Evolutionary conservation across 371 early-diverging fungal genomes (phyloP), one percentile per base, ranked within the genome.

Genomic region (Fennellomyces sp.): DNA sequence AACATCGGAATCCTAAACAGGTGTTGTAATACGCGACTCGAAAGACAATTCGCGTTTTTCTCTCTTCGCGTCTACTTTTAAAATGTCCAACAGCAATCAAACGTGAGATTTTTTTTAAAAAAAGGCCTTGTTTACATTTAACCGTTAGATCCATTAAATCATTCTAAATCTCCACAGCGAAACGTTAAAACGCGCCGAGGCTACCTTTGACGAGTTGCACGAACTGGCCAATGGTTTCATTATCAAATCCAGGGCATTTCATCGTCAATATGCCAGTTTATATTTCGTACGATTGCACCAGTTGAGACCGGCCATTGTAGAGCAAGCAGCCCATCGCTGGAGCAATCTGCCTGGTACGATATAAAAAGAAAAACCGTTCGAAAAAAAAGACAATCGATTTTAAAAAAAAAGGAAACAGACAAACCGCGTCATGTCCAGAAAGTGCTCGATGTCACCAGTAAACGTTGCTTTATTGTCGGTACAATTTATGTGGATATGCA

Each of bases 401-500:
- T 6, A n/a, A n/a, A n/a, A n/a, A n/a, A 19, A 11, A n/a, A n/a
- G 5, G 27, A 6, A 15, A 49, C 59, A 75, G 78, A 76, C 26
- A 60, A 60, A 33, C 71, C 80, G 1, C 55, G 63, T 38, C 80
- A 80, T 64, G 86, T 89, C 12, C 63, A 77, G 15, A 86, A 86
- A 48, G 83, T 91, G 17, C 75, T 94, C 25, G 91, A 94, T 64
- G 82, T 92, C 12, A 75, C 81, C 1, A 83, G 78, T 1, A 70
- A 80, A 61, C 58, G 84, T 17, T 90, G 88, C 52, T 94, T 81
- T 62, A 75, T 95, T 25, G 69, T 94, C 25, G 97, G 97, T 15
- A 95, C 97, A 0, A 67, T 96, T 13, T 96, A 90, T 69, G 72
- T 91, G 28, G 95, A 96, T 13, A 88, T 94, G 87, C 73, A 82